Evolutionary conservation across 371 early-diverging fungal genomes (phyloP), one percentile per base, ranked within the genome.

Genomic region (Circinella minor): DNA sequence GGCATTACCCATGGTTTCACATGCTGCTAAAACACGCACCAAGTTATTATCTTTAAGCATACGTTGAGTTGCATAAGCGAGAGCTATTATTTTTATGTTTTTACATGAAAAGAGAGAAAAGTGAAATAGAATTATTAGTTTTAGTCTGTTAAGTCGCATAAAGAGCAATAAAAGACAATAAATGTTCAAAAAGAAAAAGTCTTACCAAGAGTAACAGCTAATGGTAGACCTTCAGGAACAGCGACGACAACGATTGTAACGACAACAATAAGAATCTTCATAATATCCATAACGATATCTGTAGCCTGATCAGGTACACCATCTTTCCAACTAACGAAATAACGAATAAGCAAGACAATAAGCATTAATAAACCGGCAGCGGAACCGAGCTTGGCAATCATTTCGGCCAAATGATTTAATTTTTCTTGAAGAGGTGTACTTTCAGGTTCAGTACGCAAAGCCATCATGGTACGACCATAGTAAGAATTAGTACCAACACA

Each of bases 1-100:
- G 9, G 96, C 96, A 73, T 91, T 92, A 20, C 96, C 95, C 97
- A 97, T 97, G 51, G 94, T 95, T 80, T 97, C 97, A 77, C 97
- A 97, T 5, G 97, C 93, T 61, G 91, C 86, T 20, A 97, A 80
- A 34, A 94, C 90, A 55, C 96, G 89, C 11, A 97, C 97, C 55
- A 97, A 77, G 77, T 95, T 95, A 74, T 95, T 95, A 74, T 97
- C 96, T 70, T 91, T 91, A 55, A 93, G 78, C 97, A 94, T 97
- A 17, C 88, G 86, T 34, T 86, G 89, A 8, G 92, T 91, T 13
- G 91, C 92, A 82, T 86, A 92, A 6, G 92, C 92, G 13, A 93
- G 81, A 34, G 93, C 91, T 77, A 90, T 68, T 20, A 20, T 66
- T 51, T 51, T 14, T 59, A 47, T 27, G 27, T 27, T 27, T 27